phyloP scores from a whole-genome alignment of 495 filamentous ascomycete species.

The Penicillium angulare region DNA sequence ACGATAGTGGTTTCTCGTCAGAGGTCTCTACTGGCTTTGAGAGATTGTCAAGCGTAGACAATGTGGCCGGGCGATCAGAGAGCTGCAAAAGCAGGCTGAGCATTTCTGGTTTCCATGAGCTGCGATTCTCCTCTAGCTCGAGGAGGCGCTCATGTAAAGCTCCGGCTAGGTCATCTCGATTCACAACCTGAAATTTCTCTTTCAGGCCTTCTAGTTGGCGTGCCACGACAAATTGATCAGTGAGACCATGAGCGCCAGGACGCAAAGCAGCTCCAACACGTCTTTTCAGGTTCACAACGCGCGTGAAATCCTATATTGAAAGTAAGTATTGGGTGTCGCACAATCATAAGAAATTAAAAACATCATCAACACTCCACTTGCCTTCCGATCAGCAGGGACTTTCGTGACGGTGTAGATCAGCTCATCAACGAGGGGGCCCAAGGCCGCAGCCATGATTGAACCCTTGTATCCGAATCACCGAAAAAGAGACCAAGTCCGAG shows the following conservation, averaged over 20 bases:
- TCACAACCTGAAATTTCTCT: slow-evolving; percentile 81
- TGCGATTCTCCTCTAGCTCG: slow-evolving; percentile 50
- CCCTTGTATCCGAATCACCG: background rate
- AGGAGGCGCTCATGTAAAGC: slow-evolving; percentile 64
- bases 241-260: slow-evolving; percentile 64
- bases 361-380: slow-evolving; percentile 1
- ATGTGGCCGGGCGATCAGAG: slow-evolving; percentile 73
- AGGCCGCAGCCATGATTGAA: slow-evolving; percentile 46
- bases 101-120: slow-evolving; percentile 71
- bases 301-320: slow-evolving; percentile 32
- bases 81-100: slow-evolving; percentile 78
- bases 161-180: slow-evolving; percentile 77
- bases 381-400: slow-evolving; percentile 27
- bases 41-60: slow-evolving; percentile 63
- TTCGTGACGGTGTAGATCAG: slow-evolving; percentile 34
- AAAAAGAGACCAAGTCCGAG: background rate
- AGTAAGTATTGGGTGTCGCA: slow-evolving; percentile 45
- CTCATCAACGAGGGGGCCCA: slow-evolving; percentile 35
- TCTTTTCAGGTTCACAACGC: slow-evolving; percentile 26
- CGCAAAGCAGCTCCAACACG: slow-evolving; percentile 30
- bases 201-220: slow-evolving; percentile 73
- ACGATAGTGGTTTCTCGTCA: slow-evolving; percentile 54
- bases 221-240: slow-evolving; percentile 85
- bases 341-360: background rate
- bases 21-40: slow-evolving; percentile 45